These are phyloP conservation scores for Prototheca cutis DNA, from an alignment of 163 green algal species.

Conservation along the genomic window DNA sequence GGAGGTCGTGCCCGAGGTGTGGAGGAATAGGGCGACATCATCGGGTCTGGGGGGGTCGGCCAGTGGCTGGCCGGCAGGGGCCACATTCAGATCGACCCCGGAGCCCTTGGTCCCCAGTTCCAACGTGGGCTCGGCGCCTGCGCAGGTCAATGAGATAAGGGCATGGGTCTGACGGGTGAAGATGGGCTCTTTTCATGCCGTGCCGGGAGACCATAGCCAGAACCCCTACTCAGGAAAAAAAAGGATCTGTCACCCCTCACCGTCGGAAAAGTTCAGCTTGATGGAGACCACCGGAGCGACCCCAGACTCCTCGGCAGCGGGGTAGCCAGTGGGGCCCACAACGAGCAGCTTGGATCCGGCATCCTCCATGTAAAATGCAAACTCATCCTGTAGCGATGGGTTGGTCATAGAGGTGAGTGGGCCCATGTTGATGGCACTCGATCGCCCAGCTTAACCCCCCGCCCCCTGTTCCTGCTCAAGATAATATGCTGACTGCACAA, in stretches of 20 bases:
- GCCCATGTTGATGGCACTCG: not conserved
- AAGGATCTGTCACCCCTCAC: not conserved
- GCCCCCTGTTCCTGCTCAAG: no score
- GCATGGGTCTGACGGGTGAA: no score
- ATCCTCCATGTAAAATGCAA: slow-evolving; percentile 76
- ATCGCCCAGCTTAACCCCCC: not conserved
- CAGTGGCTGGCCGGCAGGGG: slow-evolving; percentile 3
- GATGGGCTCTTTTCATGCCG: not conserved
- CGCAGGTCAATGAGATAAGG: not conserved
- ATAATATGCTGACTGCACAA: not conserved
- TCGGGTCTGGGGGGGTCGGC: slow-evolving; percentile 26
- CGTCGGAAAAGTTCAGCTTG: not conserved
- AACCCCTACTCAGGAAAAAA: not conserved
- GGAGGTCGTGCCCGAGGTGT: slow-evolving; percentile 74
- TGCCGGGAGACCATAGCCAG: not conserved
- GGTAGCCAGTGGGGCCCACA: slow-evolving; percentile 22
- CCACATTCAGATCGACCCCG: not conserved
- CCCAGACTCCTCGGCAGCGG: slow-evolving; percentile 2
- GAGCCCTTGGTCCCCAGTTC: not conserved
- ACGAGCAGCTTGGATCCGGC: slow-evolving; percentile 55
- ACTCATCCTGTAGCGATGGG: slow-evolving; percentile 62
- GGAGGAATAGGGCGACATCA: slow-evolving; percentile 74
- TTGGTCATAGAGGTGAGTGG: not conserved
- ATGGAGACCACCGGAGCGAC: slow-evolving; percentile 29
- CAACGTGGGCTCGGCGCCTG: not conserved